These are phyloP conservation scores for Sporothrix humicola DNA, from an alignment of 2,329 filamentous ascomycete species.

Conservation along the genomic window DNA sequence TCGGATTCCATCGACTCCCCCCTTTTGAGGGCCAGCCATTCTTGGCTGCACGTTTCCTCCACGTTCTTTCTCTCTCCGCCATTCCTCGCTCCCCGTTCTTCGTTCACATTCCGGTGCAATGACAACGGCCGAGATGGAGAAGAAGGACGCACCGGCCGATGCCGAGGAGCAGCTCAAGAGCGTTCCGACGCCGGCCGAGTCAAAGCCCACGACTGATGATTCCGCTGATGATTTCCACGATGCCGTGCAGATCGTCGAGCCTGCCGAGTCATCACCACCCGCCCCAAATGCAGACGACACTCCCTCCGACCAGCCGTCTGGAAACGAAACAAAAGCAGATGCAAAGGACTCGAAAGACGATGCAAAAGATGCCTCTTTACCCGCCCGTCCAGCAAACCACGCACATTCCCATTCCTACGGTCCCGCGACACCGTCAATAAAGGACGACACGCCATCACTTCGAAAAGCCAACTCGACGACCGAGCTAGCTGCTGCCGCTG, in stretches of 20 bases:
- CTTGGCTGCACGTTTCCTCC: slow-evolving; percentile 16
- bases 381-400: slow-evolving; percentile 6
- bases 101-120: slow-evolving; percentile 6
- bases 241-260: not conserved
- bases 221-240: not conserved
- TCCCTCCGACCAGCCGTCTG: not conserved
- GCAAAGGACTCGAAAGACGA: slow-evolving; percentile 10
- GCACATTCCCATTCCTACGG: slow-evolving; percentile 18
- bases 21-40: slow-evolving; percentile 26
- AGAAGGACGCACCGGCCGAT: slow-evolving; percentile 6
- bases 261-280: slow-evolving; percentile 10
- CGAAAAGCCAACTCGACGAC: slow-evolving; percentile 24
- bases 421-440: not conserved
- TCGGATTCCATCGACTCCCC: not conserved
- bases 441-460: not conserved
- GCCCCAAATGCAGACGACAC: not conserved
- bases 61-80: not conserved
- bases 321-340: not conserved
- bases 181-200: not conserved
- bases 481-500: not conserved
- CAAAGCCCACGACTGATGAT: not conserved
- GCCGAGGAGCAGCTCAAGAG: not conserved
- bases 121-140: slow-evolving; percentile 25
- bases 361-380: not conserved
- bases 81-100: not conserved